Base-by-base conservation (phyloP, 306 rosid species). In the Carpinus viminea region DNA sequence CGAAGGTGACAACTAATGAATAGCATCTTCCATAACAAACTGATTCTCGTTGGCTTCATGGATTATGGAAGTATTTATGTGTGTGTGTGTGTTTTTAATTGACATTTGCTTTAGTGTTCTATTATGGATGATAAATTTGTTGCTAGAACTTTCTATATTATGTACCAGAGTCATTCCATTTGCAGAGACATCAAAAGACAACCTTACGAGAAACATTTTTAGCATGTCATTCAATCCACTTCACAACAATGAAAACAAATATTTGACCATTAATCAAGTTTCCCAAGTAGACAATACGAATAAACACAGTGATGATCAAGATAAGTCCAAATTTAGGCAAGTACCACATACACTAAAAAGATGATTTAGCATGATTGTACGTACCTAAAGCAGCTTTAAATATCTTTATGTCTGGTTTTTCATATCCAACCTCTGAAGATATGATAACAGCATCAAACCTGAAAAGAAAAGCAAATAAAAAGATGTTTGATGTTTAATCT, bases 361-460 rank as follows among this genome's bases (percentile, higher is more conserved):
- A 21, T 60, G 55, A 59, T 28, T 54, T 43, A 78, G 66, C 45
- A 31, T 31, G 12, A 56, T 66, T 71, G 62, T 72, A 76, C 73
- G 61, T 85, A 92, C 97, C 97, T 88, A 95, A 80, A 66, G 98
- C 98, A 75, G 98, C 90, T 86, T 89, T 82, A 84, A 92, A 92
- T 88, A 92, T 92, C 81, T 82, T 83, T 69, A 86, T 87, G 88
- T 95, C 96, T 74, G 98, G 98, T 82, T 95, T 95, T 83, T 95
- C 98, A 81, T 87, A 90, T 62, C 95, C 93, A 76, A 95, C 95
- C 86, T 95, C 98, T 4, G 97, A 90, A 72, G 98, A 91, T 79
- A 94, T 87, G 77, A 94, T 83, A 76, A 91, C 89, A 61, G 97
- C 92, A 81, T 94, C 93, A 86, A 92, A 92, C 87, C 98, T 92